Conservation (phyloP, 129 eudicot species). For the Kitagawia praeruptora region DNA sequence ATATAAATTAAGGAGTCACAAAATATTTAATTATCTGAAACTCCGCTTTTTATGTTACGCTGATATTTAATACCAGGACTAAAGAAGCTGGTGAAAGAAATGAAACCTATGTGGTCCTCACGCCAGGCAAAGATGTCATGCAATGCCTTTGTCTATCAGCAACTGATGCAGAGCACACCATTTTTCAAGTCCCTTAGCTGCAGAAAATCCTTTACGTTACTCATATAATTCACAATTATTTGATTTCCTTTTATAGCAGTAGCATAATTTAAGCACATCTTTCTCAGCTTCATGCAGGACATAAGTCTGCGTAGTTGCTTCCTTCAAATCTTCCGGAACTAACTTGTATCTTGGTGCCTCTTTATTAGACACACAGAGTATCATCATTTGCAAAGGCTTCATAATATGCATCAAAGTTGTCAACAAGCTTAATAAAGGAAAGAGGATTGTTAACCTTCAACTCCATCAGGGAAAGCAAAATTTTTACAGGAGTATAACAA, state of each 20-base stretch:
- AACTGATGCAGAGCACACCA: conserved; percentile 48
- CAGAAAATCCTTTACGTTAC: conserved; percentile 71
- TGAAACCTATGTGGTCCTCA: conserved; percentile 43
- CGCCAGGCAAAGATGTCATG: conserved; percentile 52
- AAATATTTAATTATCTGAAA: conserved; percentile 47
- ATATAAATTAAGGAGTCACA: too few species aligned
- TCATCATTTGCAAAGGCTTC: conserved; percentile 54
- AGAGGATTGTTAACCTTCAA: conserved; percentile 45
- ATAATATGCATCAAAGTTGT: conserved; percentile 58
- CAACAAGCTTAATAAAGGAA: conserved; percentile 69
- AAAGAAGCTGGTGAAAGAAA: conserved; percentile 67
- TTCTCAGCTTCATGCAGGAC: conserved; percentile 51
- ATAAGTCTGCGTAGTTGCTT: conserved; percentile 56
- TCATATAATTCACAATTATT: conserved; percentile 59
- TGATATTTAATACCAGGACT: conserved; percentile 67
- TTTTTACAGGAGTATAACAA: conserved; percentile 58
- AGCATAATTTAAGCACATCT: conserved; percentile 71
- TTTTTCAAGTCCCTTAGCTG: conserved; percentile 60
- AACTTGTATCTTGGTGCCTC: conserved; percentile 74
- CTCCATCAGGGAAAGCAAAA: conserved; percentile 43
- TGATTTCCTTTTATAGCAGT: conserved; percentile 46
- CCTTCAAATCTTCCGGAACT: conserved; percentile 59
- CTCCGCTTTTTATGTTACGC: conserved; percentile 34
- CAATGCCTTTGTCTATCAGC: conserved; percentile 68
- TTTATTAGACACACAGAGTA: conserved; percentile 62